Conservation (phyloP, 768 basidiomycete genomes). For the Podaxis rugospora region DNA sequence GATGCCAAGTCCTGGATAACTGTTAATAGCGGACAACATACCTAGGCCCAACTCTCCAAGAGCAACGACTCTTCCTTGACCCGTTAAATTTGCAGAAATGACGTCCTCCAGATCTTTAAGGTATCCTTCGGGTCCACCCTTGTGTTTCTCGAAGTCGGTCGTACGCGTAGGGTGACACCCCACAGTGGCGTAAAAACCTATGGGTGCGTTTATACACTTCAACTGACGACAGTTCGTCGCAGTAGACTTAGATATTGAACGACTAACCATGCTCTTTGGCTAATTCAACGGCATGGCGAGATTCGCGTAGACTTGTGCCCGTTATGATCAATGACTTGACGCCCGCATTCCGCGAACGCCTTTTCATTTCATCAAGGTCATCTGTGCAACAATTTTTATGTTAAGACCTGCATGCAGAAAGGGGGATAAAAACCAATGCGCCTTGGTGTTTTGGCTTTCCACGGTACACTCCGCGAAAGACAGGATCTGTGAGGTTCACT, state of each 20-base stretch:
- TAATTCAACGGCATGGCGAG: constrained; percentile 52
- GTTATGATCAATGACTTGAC: constrained; percentile 74
- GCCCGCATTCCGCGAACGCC: constrained; percentile 52
- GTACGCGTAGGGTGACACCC: constrained; percentile 82
- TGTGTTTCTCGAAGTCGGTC: constrained; percentile 56
- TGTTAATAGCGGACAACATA: constrained; percentile 20
- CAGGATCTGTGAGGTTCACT: constrained; percentile 46
- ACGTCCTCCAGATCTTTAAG: constrained; percentile 53
- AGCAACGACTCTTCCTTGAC: constrained; percentile 59
- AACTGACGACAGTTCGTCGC: not conserved
- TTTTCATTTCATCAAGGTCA: constrained; percentile 57
- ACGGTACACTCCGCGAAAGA: constrained; percentile 49
- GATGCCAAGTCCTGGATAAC: not conserved
- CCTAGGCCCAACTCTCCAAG: constrained; percentile 82
- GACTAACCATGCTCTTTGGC: constrained; percentile 50
- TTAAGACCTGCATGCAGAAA: not conserved
- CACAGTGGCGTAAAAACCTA: constrained; percentile 67
- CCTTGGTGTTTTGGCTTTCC: constrained; percentile 49
- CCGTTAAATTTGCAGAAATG: constrained; percentile 42
- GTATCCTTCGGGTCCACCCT: constrained; percentile 57
- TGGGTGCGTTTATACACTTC: not conserved
- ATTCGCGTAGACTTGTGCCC: constrained; percentile 66
- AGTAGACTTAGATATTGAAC: not conserved
- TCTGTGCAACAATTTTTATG: constrained; percentile 30
- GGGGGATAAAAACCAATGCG: constrained; percentile 12